phyloP scores from a whole-genome alignment of 2,329 filamentous ascomycete genomes.

The Berkeleyomyces basicola region DNA sequence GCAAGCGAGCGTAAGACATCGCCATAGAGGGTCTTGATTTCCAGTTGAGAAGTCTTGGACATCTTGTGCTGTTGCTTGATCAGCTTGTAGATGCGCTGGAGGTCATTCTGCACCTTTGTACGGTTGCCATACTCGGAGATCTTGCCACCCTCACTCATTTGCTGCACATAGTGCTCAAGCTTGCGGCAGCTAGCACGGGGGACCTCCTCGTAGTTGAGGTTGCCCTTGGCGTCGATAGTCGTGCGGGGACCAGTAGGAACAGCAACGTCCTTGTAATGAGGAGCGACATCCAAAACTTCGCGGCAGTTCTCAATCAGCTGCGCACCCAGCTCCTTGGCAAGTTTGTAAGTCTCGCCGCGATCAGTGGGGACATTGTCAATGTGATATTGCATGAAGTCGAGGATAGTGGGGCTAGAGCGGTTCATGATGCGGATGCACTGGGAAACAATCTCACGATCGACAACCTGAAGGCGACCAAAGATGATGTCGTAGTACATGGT shows the following conservation, averaged over 20 bases:
- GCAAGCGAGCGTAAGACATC: constrained; percentile 86
- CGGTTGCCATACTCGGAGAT: constrained; percentile 97
- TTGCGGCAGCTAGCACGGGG: constrained; percentile 83
- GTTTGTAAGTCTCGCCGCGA: constrained; percentile 88
- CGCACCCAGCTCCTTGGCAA: constrained; percentile 87
- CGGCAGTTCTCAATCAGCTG: constrained; percentile 96
- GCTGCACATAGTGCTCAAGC: constrained; percentile 92
- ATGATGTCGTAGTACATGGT: constrained; percentile 99
- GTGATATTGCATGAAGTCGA: constrained; percentile 99
- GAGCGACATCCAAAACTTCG: constrained; percentile 67
- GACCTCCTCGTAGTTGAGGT: constrained; percentile 79
- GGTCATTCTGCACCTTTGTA: constrained; percentile 92
- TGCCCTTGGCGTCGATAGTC: constrained; percentile 80
- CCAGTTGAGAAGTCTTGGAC: constrained; percentile 85
- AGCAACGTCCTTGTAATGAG: constrained; percentile 91
- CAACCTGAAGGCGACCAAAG: constrained; percentile 79
- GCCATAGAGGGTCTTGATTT: constrained; percentile 89
- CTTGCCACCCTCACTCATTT: constrained; percentile 97
- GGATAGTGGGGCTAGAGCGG: constrained; percentile 82
- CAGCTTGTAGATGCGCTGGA: constrained; percentile 90
- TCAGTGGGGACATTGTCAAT: constrained; percentile 98
- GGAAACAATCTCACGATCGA: constrained; percentile 96
- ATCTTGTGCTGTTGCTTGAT: constrained; percentile 98
- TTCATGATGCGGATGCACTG: constrained; percentile 99
- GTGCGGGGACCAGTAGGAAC: constrained; percentile 85